phyloP scores from a whole-genome alignment of 208 protist genomes.

The Trypanosoma caninum region DNA sequence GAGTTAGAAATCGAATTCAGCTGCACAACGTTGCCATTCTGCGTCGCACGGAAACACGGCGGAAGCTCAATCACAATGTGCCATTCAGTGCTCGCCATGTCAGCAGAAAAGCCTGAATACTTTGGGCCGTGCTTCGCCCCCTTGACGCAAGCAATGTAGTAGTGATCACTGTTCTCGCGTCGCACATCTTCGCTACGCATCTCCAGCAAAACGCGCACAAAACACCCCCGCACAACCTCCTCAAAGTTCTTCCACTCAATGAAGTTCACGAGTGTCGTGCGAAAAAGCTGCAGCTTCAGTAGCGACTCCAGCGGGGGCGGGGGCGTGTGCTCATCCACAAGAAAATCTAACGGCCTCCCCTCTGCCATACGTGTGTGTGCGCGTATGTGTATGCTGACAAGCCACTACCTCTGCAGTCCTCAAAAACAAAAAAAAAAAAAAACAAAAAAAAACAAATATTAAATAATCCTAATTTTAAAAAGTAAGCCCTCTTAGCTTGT shows the following conservation, averaged over 20 bases:
- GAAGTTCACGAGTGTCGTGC: conserved; percentile 83
- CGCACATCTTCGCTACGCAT: conserved; percentile 78
- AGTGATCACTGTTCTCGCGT: conserved; percentile 76
- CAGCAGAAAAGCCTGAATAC: conserved; percentile 88
- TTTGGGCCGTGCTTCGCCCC: conserved; percentile 62
- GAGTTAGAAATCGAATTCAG: conserved; percentile 91
- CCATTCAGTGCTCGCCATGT: conserved; percentile 78
- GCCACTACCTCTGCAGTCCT: too few species aligned
- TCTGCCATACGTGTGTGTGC: conserved; percentile 14
- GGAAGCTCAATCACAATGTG: conserved; percentile 91
- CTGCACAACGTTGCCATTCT: conserved; percentile 87
- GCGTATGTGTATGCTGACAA: too few species aligned
- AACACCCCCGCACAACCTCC: conserved; percentile 82
- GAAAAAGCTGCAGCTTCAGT: conserved; percentile 83
- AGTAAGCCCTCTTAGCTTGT: too few species aligned
- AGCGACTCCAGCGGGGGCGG: conserved; percentile 66
- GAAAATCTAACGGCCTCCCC: conserved; percentile 4
- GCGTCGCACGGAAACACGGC: conserved; percentile 77
- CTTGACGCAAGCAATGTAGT: conserved; percentile 89
- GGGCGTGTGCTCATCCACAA: conserved; percentile 24
- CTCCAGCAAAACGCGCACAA: conserved; percentile 88
- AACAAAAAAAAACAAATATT: background rate
- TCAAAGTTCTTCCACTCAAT: conserved; percentile 83
- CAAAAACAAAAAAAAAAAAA: background rate
- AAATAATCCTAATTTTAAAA: too few species aligned